Percentiles rank a stretch among this genome's conserved stretches.
Evolutionary conservation across 768 basidiomycete genomes (phyloP).

Genomic region (Pulveroboletus ravenelii): DNA sequence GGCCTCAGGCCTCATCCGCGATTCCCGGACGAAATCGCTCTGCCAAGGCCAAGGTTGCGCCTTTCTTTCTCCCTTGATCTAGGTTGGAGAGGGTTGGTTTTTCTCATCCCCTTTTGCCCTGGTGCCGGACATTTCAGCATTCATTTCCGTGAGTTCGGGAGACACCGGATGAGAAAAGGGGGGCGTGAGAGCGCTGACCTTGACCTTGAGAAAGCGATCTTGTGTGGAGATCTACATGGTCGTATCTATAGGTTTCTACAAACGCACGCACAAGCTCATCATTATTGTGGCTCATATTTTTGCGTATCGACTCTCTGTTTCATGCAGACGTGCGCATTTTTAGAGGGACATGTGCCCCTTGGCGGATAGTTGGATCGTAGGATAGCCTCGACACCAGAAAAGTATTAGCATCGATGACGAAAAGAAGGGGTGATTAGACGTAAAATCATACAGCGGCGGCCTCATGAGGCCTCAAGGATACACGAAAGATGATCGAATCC

Average conservation of each 20-base stretch:
- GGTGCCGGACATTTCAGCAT: background rate
- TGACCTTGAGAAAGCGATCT: background rate
- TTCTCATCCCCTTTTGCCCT: background rate
- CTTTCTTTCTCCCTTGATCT: background rate
- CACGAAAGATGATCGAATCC: background rate
- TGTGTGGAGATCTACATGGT: background rate
- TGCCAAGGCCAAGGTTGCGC: background rate
- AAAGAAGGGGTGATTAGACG: background rate
- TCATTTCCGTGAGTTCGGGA: conserved; percentile 9
- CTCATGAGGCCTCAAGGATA: conserved; percentile 14
- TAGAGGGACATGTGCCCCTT: background rate
- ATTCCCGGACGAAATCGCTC: background rate
- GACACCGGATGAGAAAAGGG: background rate
- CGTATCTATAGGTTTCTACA: no score
- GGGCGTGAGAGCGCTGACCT: background rate
- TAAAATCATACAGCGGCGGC: background rate
- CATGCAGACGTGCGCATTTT: background rate
- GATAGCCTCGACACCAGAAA: background rate
- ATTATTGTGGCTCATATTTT: no score
- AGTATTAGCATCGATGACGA: background rate
- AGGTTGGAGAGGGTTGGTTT: background rate
- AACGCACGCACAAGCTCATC: background rate
- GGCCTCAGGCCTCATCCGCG: background rate
- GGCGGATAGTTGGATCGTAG: background rate
- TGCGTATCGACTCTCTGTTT: background rate